These are phyloP conservation scores for Dendryphion nanum DNA, from an alignment of 2,329 filamentous ascomycete genomes.

Conservation along the genomic window DNA sequence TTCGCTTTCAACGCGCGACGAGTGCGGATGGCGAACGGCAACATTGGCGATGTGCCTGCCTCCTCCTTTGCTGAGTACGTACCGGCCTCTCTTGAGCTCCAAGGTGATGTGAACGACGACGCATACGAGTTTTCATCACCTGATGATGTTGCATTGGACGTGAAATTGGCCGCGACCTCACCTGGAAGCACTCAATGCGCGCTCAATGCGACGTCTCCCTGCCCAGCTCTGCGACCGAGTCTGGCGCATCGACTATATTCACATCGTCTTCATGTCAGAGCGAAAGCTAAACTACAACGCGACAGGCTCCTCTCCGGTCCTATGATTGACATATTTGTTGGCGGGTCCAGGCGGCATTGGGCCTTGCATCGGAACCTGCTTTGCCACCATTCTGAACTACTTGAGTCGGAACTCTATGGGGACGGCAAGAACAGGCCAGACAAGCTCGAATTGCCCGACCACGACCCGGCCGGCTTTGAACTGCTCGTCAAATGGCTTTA, in stretches of 20 bases:
- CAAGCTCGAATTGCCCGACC: slow-evolving; percentile 48
- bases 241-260: slow-evolving; percentile 38
- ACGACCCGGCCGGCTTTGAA: slow-evolving; percentile 54
- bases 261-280: slow-evolving; percentile 37
- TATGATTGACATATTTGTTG: slow-evolving; percentile 53
- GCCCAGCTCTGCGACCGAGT: slow-evolving; percentile 26
- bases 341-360: slow-evolving; percentile 48
- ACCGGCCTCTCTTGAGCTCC: slow-evolving; percentile 20
- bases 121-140: slow-evolving; percentile 12
- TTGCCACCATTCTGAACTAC: slow-evolving; percentile 51
- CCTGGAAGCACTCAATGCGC: slow-evolving; percentile 10
- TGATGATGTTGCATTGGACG: not conserved
- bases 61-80: slow-evolving; percentile 55
- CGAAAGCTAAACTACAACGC: slow-evolving; percentile 47
- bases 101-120: slow-evolving; percentile 5
- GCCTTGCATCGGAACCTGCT: slow-evolving; percentile 53
- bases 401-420: slow-evolving; percentile 40
- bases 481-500: slow-evolving; percentile 58
- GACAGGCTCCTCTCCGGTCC: slow-evolving; percentile 54
- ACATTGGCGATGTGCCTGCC: slow-evolving; percentile 48
- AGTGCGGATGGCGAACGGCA: slow-evolving; percentile 47
- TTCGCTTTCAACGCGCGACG: slow-evolving; percentile 46
- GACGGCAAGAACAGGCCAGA: slow-evolving; percentile 38
- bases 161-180: slow-evolving; percentile 12
- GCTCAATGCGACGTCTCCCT: slow-evolving; percentile 7